phyloP scores from a whole-genome alignment of 495 filamentous ascomycete genomes.

The Bacidia rubella region DNA sequence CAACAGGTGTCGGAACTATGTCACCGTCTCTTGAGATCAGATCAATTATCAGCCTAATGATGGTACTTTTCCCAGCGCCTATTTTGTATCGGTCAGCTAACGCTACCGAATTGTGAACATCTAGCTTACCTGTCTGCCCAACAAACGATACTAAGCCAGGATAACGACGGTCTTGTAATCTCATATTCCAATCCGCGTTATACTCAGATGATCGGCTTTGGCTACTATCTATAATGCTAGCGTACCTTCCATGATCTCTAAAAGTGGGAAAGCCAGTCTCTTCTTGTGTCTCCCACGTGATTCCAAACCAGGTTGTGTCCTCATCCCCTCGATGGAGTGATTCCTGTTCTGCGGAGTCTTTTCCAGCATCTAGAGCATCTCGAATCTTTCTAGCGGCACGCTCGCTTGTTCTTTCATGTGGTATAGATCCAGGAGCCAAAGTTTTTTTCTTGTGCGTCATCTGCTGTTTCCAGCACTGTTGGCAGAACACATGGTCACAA shows the following conservation, averaged over 20 bases:
- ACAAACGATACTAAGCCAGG: slow-evolving; percentile 37
- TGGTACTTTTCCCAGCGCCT: not conserved
- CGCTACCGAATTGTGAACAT: not conserved
- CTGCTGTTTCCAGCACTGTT: not conserved
- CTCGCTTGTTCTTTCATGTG: not conserved
- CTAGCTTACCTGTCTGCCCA: slow-evolving; percentile 30
- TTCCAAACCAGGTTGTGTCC: slow-evolving; percentile 38
- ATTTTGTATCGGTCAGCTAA: not conserved
- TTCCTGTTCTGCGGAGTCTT: slow-evolving; percentile 2
- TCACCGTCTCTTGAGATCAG: not conserved
- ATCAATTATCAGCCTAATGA: not conserved
- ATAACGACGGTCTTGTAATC: slow-evolving; percentile 21
- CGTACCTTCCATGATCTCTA: slow-evolving; percentile 28
- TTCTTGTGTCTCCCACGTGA: slow-evolving; percentile 22
- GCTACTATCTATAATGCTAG: slow-evolving; percentile 33
- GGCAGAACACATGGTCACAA: not conserved
- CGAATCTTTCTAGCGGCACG: not conserved
- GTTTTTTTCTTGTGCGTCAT: not conserved
- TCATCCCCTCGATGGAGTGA: slow-evolving; percentile 22
- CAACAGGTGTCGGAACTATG: slow-evolving; percentile 17
- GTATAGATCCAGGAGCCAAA: not conserved
- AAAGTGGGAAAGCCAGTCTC: slow-evolving; percentile 26
- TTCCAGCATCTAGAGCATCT: slow-evolving; percentile 5
- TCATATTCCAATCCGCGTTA: slow-evolving; percentile 22
- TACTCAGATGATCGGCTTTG: no score